A percentile compares a stretch with the other conserved stretches of the same genome.
Conservation (phyloP, 2,329 filamentous ascomycete species). For the Penicillium sp. region DNA sequence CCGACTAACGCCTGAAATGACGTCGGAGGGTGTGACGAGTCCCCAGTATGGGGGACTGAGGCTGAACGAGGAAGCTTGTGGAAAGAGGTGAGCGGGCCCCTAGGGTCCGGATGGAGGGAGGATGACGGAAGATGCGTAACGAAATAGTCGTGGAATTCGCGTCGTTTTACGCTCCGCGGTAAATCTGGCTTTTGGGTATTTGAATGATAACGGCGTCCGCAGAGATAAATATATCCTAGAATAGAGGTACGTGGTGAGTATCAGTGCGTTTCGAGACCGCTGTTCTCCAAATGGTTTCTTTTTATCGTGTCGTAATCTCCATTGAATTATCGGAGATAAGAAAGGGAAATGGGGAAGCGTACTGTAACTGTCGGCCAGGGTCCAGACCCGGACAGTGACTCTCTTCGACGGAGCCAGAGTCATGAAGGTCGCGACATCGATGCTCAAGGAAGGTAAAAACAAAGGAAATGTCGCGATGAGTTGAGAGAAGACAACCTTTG, state of each 20-base stretch:
- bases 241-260: not conserved
- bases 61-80: constrained; percentile 87
- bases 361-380: constrained; percentile 45
- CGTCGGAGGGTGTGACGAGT: constrained; percentile 56
- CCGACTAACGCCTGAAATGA: constrained; percentile 65
- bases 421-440: constrained; percentile 42
- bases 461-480: constrained; percentile 8
- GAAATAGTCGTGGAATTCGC: constrained; percentile 91
- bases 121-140: constrained; percentile 94
- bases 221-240: constrained; percentile 41
- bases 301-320: constrained; percentile 8
- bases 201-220: constrained; percentile 32
- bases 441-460: constrained; percentile 19
- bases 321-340: constrained; percentile 26
- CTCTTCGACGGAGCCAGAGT: constrained; percentile 44
- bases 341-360: constrained; percentile 25
- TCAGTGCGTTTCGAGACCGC: not conserved
- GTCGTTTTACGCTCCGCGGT: constrained; percentile 37
- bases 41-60: constrained; percentile 75
- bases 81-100: constrained; percentile 65
- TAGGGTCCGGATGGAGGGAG: constrained; percentile 86
- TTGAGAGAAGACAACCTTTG: constrained; percentile 11
- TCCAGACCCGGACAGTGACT: constrained; percentile 46
- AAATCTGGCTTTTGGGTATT: constrained; percentile 23
- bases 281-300: not conserved